Conservation (phyloP, 148 eudicot species). For the Talinum fruticosum region DNA sequence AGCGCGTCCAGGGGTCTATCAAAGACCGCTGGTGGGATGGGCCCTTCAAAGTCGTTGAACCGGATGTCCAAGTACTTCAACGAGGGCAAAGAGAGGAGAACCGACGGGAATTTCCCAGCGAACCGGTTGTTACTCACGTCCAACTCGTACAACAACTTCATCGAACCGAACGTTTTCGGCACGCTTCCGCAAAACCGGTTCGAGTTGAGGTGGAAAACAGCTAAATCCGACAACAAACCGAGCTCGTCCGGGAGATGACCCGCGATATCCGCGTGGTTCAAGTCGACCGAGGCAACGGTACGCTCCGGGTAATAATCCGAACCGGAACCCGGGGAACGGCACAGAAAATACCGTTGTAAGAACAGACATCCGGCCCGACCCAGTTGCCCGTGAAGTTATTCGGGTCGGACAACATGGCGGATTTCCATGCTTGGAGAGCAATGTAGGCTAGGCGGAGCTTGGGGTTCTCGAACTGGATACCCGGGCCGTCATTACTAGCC, state of each 20-base stretch:
- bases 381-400: conserved; percentile 75
- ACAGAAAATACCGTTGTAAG: conserved; percentile 75
- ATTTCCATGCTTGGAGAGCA: conserved; percentile 87
- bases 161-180: conserved; percentile 41
- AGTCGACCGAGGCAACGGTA: conserved; percentile 81
- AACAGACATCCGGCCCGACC: conserved; percentile 71
- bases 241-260: conserved; percentile 75
- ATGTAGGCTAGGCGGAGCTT: conserved; percentile 65
- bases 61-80: conserved; percentile 75
- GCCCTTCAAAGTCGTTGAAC: conserved; percentile 86
- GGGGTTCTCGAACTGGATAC: conserved; percentile 47
- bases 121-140: conserved; percentile 89
- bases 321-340: conserved; percentile 36
- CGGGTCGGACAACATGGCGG: conserved; percentile 76
- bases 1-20: conserved; percentile 70
- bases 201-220: conserved; percentile 84
- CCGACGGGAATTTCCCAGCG: conserved; percentile 66
- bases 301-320: conserved; percentile 19
- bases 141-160: conserved; percentile 66
- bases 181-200: conserved; percentile 85
- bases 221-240: conserved; percentile 74
- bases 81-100: conserved; percentile 47
- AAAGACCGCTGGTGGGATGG: conserved; percentile 52
- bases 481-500: background rate
- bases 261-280: conserved; percentile 91